phyloP scores from a whole-genome alignment of 106 monocot genomes.

The Apostasia ramifera region DNA sequence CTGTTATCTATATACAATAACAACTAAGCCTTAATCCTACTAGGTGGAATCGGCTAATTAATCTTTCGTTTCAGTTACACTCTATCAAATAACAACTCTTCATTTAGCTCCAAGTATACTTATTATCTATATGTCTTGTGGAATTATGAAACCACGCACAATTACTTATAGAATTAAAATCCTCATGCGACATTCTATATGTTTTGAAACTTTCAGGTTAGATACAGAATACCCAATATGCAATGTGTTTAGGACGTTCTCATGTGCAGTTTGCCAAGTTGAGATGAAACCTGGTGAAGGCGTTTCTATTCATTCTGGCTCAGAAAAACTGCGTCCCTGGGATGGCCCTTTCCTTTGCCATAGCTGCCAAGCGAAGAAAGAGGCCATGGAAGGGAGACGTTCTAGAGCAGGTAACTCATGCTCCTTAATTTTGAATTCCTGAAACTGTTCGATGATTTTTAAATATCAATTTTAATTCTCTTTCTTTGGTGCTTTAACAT shows the following conservation, averaged over 20 bases:
- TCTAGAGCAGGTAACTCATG: slow-evolving; percentile 26
- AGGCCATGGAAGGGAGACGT: slow-evolving; percentile 80
- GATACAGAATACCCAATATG: slow-evolving; percentile 37
- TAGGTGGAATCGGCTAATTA: too few species aligned
- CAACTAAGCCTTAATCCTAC: too few species aligned
- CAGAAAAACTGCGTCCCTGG: slow-evolving; percentile 41
- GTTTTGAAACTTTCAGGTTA: slow-evolving; percentile 40
- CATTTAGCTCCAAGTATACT: too few species aligned
- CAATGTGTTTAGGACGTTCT: slow-evolving; percentile 60
- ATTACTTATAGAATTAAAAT: too few species aligned
- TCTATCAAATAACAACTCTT: too few species aligned
- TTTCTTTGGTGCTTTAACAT: too few species aligned
- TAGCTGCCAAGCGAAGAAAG: slow-evolving; percentile 58
- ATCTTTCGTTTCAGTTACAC: too few species aligned
- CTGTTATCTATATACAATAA: too few species aligned
- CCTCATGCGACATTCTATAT: neutral
- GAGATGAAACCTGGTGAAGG: slow-evolving; percentile 68
- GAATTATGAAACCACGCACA: too few species aligned
- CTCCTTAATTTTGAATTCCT: neutral
- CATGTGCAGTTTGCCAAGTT: slow-evolving; percentile 68
- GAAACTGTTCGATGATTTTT: too few species aligned
- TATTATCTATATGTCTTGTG: too few species aligned
- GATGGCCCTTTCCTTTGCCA: slow-evolving; percentile 79
- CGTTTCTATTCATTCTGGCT: slow-evolving; percentile 50
- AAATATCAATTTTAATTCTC: too few species aligned